Conservation (phyloP, 176 grass and related monocot genomes). For the barley (Hordeum vulgare) region MorexV3_pseudomolecules_assembly NC_058520.1:390723118-390723617, state of each 20-base stretch:
- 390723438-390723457: neutral
- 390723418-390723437: conserved; percentile 34
- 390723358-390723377: neutral
- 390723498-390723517: neutral
- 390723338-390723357: neutral
- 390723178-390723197: neutral
- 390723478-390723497: neutral
- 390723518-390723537: neutral
- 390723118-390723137: neutral
- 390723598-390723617: neutral
- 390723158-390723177: neutral
- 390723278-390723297: neutral
- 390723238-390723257: neutral
- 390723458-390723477: neutral
- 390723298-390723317: neutral
- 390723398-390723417: conserved; percentile 21
- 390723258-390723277: neutral
- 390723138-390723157: neutral
- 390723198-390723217: neutral
- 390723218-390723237: neutral
- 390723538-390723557: neutral
- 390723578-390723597: neutral
- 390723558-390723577: neutral
- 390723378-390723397: conserved; percentile 34
- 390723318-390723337: neutral